Conservation (phyloP, 495 filamentous ascomycete species). For the Delitschia confertaspora region DNA sequence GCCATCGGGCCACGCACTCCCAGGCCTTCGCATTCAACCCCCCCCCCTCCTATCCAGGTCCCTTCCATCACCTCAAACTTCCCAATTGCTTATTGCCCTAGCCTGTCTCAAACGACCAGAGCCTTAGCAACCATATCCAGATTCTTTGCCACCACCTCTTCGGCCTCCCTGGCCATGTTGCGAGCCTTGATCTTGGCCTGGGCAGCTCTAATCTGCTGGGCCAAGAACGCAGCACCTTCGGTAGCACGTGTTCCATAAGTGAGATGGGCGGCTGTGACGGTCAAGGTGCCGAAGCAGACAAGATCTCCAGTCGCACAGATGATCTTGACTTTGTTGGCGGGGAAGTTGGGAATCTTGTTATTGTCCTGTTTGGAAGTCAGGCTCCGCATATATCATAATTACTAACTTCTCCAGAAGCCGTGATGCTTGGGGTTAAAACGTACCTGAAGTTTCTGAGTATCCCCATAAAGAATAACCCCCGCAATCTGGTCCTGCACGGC, state of each 20-base stretch:
- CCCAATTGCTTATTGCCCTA: no score
- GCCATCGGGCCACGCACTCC: no score
- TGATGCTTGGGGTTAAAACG: no score
- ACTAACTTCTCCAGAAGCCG: no score
- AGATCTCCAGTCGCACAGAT: constrained; percentile 46
- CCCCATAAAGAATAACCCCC: constrained; percentile 49
- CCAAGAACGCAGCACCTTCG: constrained; percentile 17
- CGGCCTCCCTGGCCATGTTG: constrained; percentile 3
- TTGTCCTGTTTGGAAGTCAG: no score
- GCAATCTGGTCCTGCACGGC: constrained; percentile 42
- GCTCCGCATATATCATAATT: no score
- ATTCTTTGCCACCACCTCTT: constrained; percentile 1
- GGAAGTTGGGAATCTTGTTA: constrained; percentile 42
- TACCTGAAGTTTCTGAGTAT: constrained; percentile 50
- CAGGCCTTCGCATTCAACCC: no score
- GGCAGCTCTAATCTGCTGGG: constrained; percentile 13
- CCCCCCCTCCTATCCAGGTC: no score
- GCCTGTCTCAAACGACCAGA: no score
- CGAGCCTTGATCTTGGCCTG: constrained; percentile 19
- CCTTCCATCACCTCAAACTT: no score
- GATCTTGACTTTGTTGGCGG: constrained; percentile 38
- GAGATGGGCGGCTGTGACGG: constrained; percentile 42
- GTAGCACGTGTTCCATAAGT: constrained; percentile 34
- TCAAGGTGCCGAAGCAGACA: constrained; percentile 45
- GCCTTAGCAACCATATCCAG: background rate